A percentile compares a stretch with the other conserved stretches of the same genome.
Evolutionary conservation across 2,329 filamentous ascomycete species (phyloP).

Genomic region (Calonectria multiphialidica): DNA sequence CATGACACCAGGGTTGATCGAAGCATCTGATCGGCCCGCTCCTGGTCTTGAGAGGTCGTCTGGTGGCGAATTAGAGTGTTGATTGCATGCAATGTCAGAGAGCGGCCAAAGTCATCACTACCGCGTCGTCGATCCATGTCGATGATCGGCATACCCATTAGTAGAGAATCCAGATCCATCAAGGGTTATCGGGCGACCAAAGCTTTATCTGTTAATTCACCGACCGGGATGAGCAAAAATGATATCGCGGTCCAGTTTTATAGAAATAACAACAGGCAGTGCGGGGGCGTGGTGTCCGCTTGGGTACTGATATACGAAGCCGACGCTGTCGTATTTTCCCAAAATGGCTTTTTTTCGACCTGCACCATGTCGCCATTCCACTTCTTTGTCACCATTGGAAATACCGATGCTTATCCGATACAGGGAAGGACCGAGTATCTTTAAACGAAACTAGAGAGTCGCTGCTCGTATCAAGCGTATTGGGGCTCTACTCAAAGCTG

Average conservation of each 20-base stretch:
- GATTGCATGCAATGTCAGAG: not conserved
- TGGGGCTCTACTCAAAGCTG: not conserved
- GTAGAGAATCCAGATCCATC: not conserved
- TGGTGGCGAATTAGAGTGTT: not conserved
- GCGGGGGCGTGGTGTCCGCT: conserved; percentile 6
- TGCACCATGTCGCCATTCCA: not conserved
- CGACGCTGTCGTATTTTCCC: not conserved
- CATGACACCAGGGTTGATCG: not conserved
- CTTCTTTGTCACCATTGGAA: conserved; percentile 11
- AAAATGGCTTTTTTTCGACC: not conserved
- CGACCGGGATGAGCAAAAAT: not conserved
- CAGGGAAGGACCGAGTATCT: not conserved
- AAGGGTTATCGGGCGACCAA: not conserved
- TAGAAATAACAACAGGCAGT: not conserved
- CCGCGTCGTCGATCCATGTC: conserved; percentile 11
- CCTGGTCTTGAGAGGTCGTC: not conserved
- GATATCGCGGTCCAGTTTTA: not conserved
- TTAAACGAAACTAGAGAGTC: not conserved
- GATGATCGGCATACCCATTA: not conserved
- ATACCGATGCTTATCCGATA: not conserved
- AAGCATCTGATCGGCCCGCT: not conserved
- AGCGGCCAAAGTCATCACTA: not conserved
- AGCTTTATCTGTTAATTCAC: not conserved
- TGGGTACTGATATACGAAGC: conserved; percentile 11
- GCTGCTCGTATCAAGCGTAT: not conserved